Evolutionary conservation across 805 yeast genomes (phyloP), one percentile per base, ranked within the genome.

Genomic region (fission yeast (Schizosaccharomyces pombe)): DNA sequence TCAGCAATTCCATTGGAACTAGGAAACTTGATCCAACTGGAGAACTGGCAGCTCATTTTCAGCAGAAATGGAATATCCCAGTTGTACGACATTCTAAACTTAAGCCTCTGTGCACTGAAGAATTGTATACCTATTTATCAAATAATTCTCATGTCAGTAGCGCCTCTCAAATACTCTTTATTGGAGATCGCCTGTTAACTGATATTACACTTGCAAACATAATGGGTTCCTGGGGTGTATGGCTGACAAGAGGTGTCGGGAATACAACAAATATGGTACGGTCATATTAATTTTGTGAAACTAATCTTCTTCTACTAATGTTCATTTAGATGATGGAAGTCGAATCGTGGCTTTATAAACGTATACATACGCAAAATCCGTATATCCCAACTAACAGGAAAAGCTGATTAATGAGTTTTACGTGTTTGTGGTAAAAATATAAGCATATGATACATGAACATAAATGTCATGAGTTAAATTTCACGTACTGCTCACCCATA

Each of bases 201-300:
- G 98, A 91, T 65, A 75, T 91, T 55, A 67, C 87, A 54, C 83
- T 91, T 94, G 95, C 96, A 19, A 89, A 91, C 61, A 71, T 79
- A 72, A 85, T 89, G 94, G 94, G 94, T 0, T 71, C 91, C 0
- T 76, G 77, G 66, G 83, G 89, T 0, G 72, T 85, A 2, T 91
- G 97, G 95, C 63, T 91, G 1, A 70, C 74, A 54, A 78, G 78
- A 26, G 97, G 97, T n/a, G n/a, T n/a, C n/a, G n/a, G n/a, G n/a
- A n/a, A n/a, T n/a, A n/a, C n/a, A n/a, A n/a, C n/a, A n/a, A n/a
- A n/a, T n/a, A n/a, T n/a, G n/a, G n/a, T n/a, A n/a, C n/a, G n/a
- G n/a, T n/a, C n/a, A n/a, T n/a, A n/a, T n/a, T n/a, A n/a, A n/a
- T n/a, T n/a, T n/a, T n/a, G n/a, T n/a, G n/a, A n/a, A n/a, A n/a